A percentile compares a stretch with the other conserved stretches of the same genome.
Conservation (phyloP, 2,329 filamentous ascomycete species). For the Alternaria metachromatica region DNA sequence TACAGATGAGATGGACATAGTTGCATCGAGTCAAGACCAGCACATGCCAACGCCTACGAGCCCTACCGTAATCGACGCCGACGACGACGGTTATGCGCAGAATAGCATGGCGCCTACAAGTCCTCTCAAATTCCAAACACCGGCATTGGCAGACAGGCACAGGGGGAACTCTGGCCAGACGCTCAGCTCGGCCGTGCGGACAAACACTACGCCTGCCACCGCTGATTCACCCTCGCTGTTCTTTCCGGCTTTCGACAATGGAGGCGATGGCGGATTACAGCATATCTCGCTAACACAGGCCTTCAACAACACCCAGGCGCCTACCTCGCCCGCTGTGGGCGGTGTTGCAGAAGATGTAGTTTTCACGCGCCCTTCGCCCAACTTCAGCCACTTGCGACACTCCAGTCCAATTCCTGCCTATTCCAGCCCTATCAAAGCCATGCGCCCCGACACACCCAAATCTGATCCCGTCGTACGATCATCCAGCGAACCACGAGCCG, state of each 20-base stretch:
- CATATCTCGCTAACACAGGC: constrained; percentile 54
- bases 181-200: constrained; percentile 48
- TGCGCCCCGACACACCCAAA: constrained; percentile 22
- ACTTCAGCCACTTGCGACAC: constrained; percentile 43
- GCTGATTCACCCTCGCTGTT: constrained; percentile 40
- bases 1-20: constrained; percentile 27
- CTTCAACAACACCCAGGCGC: constrained; percentile 55
- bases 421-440: constrained; percentile 50
- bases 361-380: constrained; percentile 55
- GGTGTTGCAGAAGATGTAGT: constrained; percentile 52
- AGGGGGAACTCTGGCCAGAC: constrained; percentile 48
- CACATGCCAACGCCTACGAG: constrained; percentile 36
- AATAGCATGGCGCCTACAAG: constrained; percentile 34
- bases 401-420: constrained; percentile 47
- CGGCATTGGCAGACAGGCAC: constrained; percentile 50
- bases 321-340: constrained; percentile 52
- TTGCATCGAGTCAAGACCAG: constrained; percentile 36
- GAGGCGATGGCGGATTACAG: constrained; percentile 25
- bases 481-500: constrained; percentile 52
- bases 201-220: constrained; percentile 52
- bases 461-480: constrained; percentile 35
- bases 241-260: constrained; percentile 42
- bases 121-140: constrained; percentile 51
- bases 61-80: constrained; percentile 36
- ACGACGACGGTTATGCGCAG: constrained; percentile 28